Base-by-base conservation (phyloP, 1,284 basidiomycete species). In the Tremellales sp. region DNA sequence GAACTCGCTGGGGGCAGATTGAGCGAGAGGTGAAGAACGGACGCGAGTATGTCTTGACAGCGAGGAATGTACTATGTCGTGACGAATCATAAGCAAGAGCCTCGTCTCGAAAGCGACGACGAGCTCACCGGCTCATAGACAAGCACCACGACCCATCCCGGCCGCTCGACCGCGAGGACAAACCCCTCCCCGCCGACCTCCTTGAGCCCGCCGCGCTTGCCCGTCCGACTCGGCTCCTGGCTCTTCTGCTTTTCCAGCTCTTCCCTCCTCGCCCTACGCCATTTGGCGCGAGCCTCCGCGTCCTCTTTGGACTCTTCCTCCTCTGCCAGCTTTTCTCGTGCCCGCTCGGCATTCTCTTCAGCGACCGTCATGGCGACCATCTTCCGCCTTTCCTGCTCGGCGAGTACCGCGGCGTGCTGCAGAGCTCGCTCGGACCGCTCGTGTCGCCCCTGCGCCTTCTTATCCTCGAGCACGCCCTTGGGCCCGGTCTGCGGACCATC, bases 41-140 rank as follows among this genome's bases (percentile, higher is more conserved):
- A 60, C 9, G 61, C 41, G 1, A 70, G 50, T 9, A 68, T 44
- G 1, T 56, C 44, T 9, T 56, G 41, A 50, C 71, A 71, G 2
- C 68, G 61, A 8, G 60, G 48, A 14, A 68, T 57, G 10, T 63
- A 59, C 69, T 72, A 42, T 3, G 22, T 14, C 10, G 10, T 21
- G 35, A 10, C 35, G 19, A 18, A 9, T 31, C 10, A 31, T 12
- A 10, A 10, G 10, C 18, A n/a, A 43, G 10, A 18, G 13, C 19
- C 25, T 14, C 12, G 41, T 21, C 19, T 6, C 7, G 5, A 24
- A 33, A 44, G 6, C 8, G 22, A n/a, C 16, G 16, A 12, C 18
- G 14, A 32, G 66, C 70, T 52, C 45, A 71, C 71, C 46, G 64
- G 63, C 50, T 73, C 69, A 43, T 71, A 70, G 9, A 73, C 61